These are phyloP conservation scores for Patellifolia procumbens DNA, from an alignment of 179 eudicot species.

Conservation along the genomic window DNA sequence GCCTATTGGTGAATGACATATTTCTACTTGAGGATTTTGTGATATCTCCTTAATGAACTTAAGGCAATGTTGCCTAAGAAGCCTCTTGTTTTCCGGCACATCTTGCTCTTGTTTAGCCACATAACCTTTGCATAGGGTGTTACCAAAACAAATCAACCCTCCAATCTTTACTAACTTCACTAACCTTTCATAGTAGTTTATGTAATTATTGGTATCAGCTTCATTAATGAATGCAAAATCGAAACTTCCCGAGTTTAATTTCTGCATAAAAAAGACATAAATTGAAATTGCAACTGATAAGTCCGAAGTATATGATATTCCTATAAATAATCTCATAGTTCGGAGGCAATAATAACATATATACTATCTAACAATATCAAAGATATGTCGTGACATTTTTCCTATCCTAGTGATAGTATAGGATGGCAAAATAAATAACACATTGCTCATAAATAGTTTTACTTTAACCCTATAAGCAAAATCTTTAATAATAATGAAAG, in stretches of 20 bases:
- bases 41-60: constrained; percentile 15
- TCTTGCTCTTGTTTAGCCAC: constrained; percentile 15
- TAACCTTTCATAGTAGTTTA: constrained; percentile 23
- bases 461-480: background rate
- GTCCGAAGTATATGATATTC: too few relatives aligned
- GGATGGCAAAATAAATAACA: too few relatives aligned
- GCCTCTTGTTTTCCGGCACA: constrained; percentile 11
- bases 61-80: background rate
- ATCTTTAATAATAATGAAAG: background rate
- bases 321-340: too few relatives aligned
- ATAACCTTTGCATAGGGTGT: constrained; percentile 25
- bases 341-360: too few relatives aligned
- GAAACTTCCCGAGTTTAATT: constrained; percentile 18
- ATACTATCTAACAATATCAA: too few relatives aligned
- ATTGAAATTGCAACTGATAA: background rate
- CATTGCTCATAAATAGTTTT: too few relatives aligned
- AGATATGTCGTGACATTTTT: too few relatives aligned
- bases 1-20: constrained; percentile 23
- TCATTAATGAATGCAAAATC: constrained; percentile 27
- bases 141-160: constrained; percentile 23
- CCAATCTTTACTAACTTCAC: constrained; percentile 29
- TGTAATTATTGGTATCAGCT: constrained; percentile 11
- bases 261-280: constrained; percentile 6
- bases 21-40: constrained; percentile 17
- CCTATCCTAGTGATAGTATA: too few relatives aligned